Evolutionary conservation across 139 green algal species (phyloP), one percentile per base, ranked within the genome.

Genomic region (Coccomyxa sp.): DNA sequence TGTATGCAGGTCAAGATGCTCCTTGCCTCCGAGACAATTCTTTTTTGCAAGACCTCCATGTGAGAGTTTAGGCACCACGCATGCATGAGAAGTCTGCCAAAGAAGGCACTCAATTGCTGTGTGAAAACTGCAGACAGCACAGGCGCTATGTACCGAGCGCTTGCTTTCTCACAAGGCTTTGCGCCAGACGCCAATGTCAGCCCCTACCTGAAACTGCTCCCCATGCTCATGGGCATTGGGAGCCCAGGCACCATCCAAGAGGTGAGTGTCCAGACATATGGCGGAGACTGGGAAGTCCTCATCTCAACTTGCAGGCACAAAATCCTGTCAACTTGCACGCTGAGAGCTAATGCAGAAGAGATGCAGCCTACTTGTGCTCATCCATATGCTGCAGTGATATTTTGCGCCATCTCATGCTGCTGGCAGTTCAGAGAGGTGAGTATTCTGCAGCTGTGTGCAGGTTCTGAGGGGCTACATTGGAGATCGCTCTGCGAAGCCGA

Each of bases 381-480:
- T 71, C 18, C 63, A 25, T 15, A 71, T 25, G 21, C 18, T 28
- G 63, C 63, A 71, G 4, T 71, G 1, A 71, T 9, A 11, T 9
- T 25, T 51, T 51, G 38, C 38, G 38, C 38, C 7, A 7, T 51
- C 38, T 51, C 38, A 51, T 51, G 38, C 38, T 51, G 38, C 38
- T 51, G 38, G 3, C 3, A 7, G 3, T 51, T 51, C 38, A 51
- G 7, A 51, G 38, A 7, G 38, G 63, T 25, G 21, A 71, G 21
- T 9, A 71, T 1, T 28, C 63, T n/a, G 25, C 30, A 28, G 71
- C 30, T n/a, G 28, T 10, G 16, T 81, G 60, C 67, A 95, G 90
- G 93, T 96, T 13, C 31, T 95, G 23, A 84, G 93, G 10, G 93
- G 94, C n/a, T 97, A 96, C 82, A 27, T 93, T 0, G 94, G 94